Conservation (phyloP, 129 eudicot genomes). For the carrot (Daucus carota) region DH1_v3.0 NC_030386.2:4094001-4094500, state of each 20-base stretch:
- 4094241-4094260: not conserved
- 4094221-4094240: constrained; percentile 31
- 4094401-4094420: constrained; percentile 40
- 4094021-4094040: constrained; percentile 60
- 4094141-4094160: constrained; percentile 39
- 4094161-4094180: constrained; percentile 65
- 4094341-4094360: constrained; percentile 3
- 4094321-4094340: constrained; percentile 3
- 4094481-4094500: constrained; percentile 13
- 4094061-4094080: constrained; percentile 44
- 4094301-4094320: constrained; percentile 2
- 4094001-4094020: not conserved
- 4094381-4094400: constrained; percentile 32
- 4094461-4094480: constrained; percentile 37
- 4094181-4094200: constrained; percentile 33
- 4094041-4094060: constrained; percentile 91
- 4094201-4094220: constrained; percentile 37
- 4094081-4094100: constrained; percentile 16
- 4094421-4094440: constrained; percentile 39
- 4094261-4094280: constrained; percentile 12
- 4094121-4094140: constrained; percentile 14
- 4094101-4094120: not conserved
- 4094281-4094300: constrained; percentile 44
- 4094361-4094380: constrained; percentile 11
- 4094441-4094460: constrained; percentile 35